phyloP scores from a whole-genome alignment of 306 rosid genomes.

The Oxytropis ochrocephala region DNA sequence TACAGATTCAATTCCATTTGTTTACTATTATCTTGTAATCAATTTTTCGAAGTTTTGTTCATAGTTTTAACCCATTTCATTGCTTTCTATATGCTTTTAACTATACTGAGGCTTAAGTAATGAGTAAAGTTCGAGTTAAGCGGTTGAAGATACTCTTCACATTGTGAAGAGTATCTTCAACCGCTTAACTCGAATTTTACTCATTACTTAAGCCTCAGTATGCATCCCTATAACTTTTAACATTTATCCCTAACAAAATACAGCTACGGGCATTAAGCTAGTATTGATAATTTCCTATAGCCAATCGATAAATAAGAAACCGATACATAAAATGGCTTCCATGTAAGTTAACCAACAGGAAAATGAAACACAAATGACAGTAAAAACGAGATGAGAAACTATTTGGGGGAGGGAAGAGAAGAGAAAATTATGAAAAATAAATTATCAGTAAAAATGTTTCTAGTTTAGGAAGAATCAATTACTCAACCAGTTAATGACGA shows the following conservation, averaged over 20 bases:
- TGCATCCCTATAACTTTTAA: background rate
- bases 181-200: background rate
- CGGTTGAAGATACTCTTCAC: too few species aligned
- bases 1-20: too few species aligned
- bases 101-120: too few species aligned
- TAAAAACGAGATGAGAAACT: background rate
- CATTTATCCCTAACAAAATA: background rate
- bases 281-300: background rate
- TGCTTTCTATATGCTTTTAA: too few species aligned
- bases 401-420: background rate
- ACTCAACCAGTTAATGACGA: conserved; percentile 8
- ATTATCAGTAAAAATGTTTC: background rate
- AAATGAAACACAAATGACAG: background rate
- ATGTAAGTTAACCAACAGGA: background rate
- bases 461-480: conserved; percentile 3
- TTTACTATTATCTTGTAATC: too few species aligned
- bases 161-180: background rate
- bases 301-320: background rate
- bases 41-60: too few species aligned
- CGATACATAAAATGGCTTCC: background rate
- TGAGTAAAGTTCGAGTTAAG: too few species aligned
- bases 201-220: background rate
- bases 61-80: too few species aligned
- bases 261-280: background rate
- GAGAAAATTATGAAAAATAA: background rate